Base-by-base conservation (phyloP, 116 monocot genomes). In the Dioscorea cayenensis region DNA sequence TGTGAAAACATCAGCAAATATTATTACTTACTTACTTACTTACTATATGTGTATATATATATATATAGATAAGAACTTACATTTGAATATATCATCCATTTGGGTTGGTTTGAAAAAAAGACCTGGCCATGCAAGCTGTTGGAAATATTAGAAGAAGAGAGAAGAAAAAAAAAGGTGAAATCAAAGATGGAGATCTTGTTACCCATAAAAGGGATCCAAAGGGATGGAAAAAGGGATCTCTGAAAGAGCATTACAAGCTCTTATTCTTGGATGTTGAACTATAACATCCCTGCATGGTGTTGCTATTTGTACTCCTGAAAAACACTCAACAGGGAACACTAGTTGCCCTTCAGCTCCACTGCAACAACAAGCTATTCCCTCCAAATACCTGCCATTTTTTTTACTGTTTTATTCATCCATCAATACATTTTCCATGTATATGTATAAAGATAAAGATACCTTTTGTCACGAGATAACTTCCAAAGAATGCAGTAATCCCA, bases 401-500 rank as follows among this genome's bases (percentile, higher is more conserved):
- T 43, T 43, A 43, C 1, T 7, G 43, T 43, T 43, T 43, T 6
- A 43, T 10, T 43, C 43, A 43, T 43, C 1, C 43, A 7, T 43
- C 43, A 3, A 6, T 43, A 12, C 43, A 43, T 10, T 43, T 2
- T 12, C 43, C 43, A 43, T 43, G 43, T 12, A 49, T 7, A 68
- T 19, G 5, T 49, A 4, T 35, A 55, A 48, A 10, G 1, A 60
- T 64, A 12, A 1, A 9, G 19, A 23, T 73, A 79, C 88, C 88
- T 88, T 36, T 86, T 85, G 67, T 94, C 91, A 51, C 75, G 78
- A 28, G 88, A 82, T 23, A 90, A 49, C 14, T 79, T 84, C 94
- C 94, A 94, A 12, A 82, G 62, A 55, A 90, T 83, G 80, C 90
- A 90, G 76, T 86, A 88, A 43, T 90, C 94, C 94, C 94, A 90